These are phyloP conservation scores for Geranium rotundifolium DNA, from an alignment of 345 rosid species.

Conservation along the genomic window DNA sequence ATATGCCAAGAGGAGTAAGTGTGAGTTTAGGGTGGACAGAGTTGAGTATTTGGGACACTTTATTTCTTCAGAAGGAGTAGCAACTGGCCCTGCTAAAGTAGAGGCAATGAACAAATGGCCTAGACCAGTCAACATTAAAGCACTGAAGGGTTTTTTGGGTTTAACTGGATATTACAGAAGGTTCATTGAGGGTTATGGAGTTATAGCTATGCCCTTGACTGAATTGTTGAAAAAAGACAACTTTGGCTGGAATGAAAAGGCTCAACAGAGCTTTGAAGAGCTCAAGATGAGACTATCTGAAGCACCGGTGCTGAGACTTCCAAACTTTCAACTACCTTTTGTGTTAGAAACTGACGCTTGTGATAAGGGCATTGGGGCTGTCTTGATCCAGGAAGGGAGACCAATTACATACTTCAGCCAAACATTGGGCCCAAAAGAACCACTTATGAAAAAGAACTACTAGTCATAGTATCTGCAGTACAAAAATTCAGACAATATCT, in stretches of 20 bases:
- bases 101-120: too few relatives aligned
- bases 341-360: neutral
- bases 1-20: too few relatives aligned
- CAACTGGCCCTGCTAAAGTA: too few relatives aligned
- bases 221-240: neutral
- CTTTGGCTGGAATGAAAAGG: neutral
- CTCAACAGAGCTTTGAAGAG: neutral
- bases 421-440: neutral
- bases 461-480: too few relatives aligned
- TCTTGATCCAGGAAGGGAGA: neutral
- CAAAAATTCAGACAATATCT: too few relatives aligned
- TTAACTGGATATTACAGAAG: neutral
- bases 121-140: too few relatives aligned
- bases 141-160: neutral
- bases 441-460: too few relatives aligned
- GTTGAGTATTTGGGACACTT: too few relatives aligned
- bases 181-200: neutral
- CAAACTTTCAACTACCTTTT: neutral
- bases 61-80: too few relatives aligned
- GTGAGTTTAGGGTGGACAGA: too few relatives aligned
- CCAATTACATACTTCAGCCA: neutral
- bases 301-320: neutral
- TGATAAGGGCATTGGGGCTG: too few relatives aligned
- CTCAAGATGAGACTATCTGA: neutral
- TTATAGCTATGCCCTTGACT: neutral